phyloP scores from a whole-genome alignment of 306 rosid genomes.

The Hippophae tibetana region DNA sequence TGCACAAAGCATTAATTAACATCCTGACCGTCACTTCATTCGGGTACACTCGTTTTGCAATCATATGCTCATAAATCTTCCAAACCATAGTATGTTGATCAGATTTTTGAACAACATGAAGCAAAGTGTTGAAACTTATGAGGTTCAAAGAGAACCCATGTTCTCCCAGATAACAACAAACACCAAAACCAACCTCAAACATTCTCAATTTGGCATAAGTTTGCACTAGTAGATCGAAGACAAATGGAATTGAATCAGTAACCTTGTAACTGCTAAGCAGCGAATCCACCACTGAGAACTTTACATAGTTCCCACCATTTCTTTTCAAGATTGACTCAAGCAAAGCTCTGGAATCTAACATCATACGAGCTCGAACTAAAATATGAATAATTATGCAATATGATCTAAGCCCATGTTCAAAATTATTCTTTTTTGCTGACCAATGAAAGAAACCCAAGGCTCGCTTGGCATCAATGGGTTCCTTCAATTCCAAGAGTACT shows the following conservation, averaged over 20 bases:
- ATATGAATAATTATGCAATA: slow-evolving; percentile 47
- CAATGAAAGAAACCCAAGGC: slow-evolving; percentile 82
- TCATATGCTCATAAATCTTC: slow-evolving; percentile 70
- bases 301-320: slow-evolving; percentile 4
- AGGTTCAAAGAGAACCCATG: slow-evolving; percentile 40
- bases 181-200: slow-evolving; percentile 37
- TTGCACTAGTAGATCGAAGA: slow-evolving; percentile 55
- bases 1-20: slow-evolving; percentile 61
- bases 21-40: slow-evolving; percentile 35
- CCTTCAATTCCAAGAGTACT: slow-evolving; percentile 36
- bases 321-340: slow-evolving; percentile 35
- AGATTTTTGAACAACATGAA: slow-evolving; percentile 50
- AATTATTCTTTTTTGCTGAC: slow-evolving; percentile 34
- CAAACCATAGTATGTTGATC: slow-evolving; percentile 30
- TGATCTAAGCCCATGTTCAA: slow-evolving; percentile 41
- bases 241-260: slow-evolving; percentile 38
- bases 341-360: slow-evolving; percentile 56
- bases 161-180: slow-evolving; percentile 36
- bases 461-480: slow-evolving; percentile 50
- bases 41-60: slow-evolving; percentile 44
- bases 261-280: slow-evolving; percentile 32
- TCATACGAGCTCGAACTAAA: slow-evolving; percentile 38
- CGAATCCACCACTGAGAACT: slow-evolving; percentile 41
- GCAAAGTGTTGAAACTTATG: slow-evolving; percentile 49
- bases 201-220: slow-evolving; percentile 47